These are phyloP conservation scores for Clavaria fumosa DNA, from an alignment of 768 basidiomycete species.

Conservation along the genomic window DNA sequence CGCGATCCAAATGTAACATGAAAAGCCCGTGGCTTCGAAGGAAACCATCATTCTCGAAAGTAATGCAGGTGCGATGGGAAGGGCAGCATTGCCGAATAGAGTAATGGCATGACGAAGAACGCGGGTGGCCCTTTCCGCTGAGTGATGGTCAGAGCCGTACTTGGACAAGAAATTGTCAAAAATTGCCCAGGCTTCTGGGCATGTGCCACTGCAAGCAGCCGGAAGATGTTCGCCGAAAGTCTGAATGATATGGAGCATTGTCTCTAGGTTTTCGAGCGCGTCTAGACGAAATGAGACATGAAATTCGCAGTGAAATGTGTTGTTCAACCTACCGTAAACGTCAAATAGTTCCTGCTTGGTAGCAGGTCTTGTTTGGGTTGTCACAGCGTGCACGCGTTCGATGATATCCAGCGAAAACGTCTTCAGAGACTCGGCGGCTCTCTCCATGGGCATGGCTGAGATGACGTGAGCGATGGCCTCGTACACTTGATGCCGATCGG, in stretches of 20 bases:
- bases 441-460: constrained; percentile 81
- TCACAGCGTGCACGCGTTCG: constrained; percentile 50
- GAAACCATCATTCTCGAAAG: constrained; percentile 58
- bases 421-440: constrained; percentile 73
- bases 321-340: constrained; percentile 41
- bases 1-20: constrained; percentile 89
- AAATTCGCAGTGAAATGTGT: not conserved
- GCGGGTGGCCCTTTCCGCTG: constrained; percentile 73
- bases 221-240: constrained; percentile 78
- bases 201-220: constrained; percentile 58
- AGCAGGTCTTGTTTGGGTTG: constrained; percentile 34
- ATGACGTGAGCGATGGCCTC: constrained; percentile 95
- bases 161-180: constrained; percentile 70
- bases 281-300: constrained; percentile 28
- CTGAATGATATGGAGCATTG: constrained; percentile 74
- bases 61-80: constrained; percentile 54
- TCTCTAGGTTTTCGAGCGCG: constrained; percentile 81
- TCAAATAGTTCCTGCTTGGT: constrained; percentile 59
- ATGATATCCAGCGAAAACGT: constrained; percentile 81
- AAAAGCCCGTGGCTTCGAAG: constrained; percentile 68
- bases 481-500: constrained; percentile 84
- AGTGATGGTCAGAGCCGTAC: constrained; percentile 58
- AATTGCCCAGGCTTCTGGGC: constrained; percentile 67
- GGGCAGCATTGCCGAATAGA: constrained; percentile 57
- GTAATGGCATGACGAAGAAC: constrained; percentile 72